phyloP scores from a whole-genome alignment of 2,329 filamentous ascomycete genomes.

The Colletotrichum sublineola region DNA sequence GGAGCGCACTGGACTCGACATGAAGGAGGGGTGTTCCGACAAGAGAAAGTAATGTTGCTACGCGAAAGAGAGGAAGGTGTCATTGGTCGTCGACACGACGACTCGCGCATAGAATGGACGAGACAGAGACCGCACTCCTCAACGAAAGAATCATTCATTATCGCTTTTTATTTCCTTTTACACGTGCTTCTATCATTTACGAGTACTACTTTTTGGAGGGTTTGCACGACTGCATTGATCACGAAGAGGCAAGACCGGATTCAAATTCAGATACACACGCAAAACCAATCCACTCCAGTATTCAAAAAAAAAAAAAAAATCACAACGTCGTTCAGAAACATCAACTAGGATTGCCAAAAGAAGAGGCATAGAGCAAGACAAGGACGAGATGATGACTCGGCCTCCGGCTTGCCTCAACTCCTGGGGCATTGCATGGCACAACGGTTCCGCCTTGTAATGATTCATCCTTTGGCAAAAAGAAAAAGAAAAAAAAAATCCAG shows the following conservation, averaged over 20 bases:
- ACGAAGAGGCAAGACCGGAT: conserved; percentile 11
- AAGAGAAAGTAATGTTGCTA: conserved; percentile 13
- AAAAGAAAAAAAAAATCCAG: not conserved
- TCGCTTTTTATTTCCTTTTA: not conserved
- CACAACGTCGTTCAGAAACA: conserved; percentile 7
- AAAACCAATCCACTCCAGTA: conserved; percentile 39
- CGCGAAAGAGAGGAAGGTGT: conserved; percentile 18
- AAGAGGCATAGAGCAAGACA: not conserved
- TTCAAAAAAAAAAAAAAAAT: conserved; percentile 22
- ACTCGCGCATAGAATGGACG: conserved; percentile 31
- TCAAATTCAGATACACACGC: conserved; percentile 38
- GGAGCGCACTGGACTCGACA: not conserved
- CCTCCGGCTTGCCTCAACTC: not conserved
- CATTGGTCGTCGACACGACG: conserved; percentile 34
- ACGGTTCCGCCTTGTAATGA: not conserved
- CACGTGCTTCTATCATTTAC: conserved; percentile 29
- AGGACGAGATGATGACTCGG: not conserved
- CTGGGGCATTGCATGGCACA: not conserved
- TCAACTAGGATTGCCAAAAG: not conserved
- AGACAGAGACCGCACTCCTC: conserved; percentile 18
- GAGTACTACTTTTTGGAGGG: conserved; percentile 9
- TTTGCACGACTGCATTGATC: conserved; percentile 27
- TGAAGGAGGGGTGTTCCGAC: conserved; percentile 12
- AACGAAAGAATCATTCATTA: conserved; percentile 32
- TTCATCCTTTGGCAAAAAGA: not conserved